phyloP scores from a whole-genome alignment of 2,329 filamentous ascomycete genomes.

The Venturia oleaginea region DNA sequence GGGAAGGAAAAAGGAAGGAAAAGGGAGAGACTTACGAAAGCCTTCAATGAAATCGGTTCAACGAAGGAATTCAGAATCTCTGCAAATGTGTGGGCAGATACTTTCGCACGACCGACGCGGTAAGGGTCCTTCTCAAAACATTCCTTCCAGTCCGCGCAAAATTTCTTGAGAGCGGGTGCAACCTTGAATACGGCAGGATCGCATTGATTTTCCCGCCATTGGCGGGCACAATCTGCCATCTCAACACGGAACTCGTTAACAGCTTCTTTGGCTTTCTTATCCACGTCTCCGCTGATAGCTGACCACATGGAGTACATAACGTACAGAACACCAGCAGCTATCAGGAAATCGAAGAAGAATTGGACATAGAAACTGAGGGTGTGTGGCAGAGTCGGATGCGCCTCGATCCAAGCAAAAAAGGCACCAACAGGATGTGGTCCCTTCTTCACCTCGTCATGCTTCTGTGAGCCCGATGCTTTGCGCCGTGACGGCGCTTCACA shows the following conservation, averaged over 20 bases:
- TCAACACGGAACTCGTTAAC: conserved; percentile 61
- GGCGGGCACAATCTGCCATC: conserved; percentile 62
- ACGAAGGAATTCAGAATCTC: conserved; percentile 92
- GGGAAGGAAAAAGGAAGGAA: background rate
- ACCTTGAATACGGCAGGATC: conserved; percentile 45
- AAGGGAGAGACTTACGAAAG: conserved; percentile 45
- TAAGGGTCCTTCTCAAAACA: conserved; percentile 83
- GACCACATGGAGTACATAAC: conserved; percentile 60
- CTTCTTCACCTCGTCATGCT: background rate
- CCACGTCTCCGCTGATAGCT: conserved; percentile 66
- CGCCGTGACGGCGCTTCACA: conserved; percentile 11
- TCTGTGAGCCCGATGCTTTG: background rate
- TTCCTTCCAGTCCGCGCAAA: conserved; percentile 72
- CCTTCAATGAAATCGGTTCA: conserved; percentile 80
- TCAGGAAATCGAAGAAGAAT: conserved; percentile 45
- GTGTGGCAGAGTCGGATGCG: conserved; percentile 55
- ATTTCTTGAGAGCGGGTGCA: conserved; percentile 60
- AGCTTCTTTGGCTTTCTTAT: conserved; percentile 59
- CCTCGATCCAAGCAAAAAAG: conserved; percentile 53
- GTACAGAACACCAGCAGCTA: conserved; percentile 42
- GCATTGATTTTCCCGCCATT: conserved; percentile 72
- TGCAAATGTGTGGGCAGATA: conserved; percentile 80
- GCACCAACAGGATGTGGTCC: conserved; percentile 23
- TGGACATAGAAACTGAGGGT: conserved; percentile 60
- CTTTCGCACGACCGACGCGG: conserved; percentile 66